Evolutionary conservation across 2,329 filamentous ascomycete species (phyloP).

Genomic region (Ilyonectria mors-panacis): DNA sequence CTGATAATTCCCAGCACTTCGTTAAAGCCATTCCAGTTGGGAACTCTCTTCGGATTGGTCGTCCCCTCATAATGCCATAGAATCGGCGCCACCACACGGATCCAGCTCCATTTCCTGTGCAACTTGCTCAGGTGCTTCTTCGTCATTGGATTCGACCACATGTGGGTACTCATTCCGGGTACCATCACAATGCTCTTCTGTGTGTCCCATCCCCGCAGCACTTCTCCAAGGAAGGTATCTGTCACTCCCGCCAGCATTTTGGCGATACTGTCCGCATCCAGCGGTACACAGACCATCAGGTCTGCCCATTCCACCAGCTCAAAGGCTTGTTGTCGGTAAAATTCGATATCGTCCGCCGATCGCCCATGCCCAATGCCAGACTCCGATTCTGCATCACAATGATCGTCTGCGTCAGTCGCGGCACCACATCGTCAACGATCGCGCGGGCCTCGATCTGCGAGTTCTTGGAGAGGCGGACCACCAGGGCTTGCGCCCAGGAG

Average conservation of each 20-base stretch:
- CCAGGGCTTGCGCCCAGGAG: slow-evolving; percentile 76
- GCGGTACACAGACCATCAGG: slow-evolving; percentile 85
- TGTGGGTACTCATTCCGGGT: slow-evolving; percentile 88
- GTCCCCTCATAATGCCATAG: slow-evolving; percentile 82
- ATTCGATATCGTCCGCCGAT: slow-evolving; percentile 66
- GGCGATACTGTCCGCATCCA: slow-evolving; percentile 86
- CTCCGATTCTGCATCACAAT: slow-evolving; percentile 71
- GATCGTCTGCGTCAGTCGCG: slow-evolving; percentile 74
- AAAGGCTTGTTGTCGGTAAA: slow-evolving; percentile 66
- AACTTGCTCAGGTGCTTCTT: slow-evolving; percentile 90
- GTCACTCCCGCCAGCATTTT: slow-evolving; percentile 91
- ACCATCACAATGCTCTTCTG: slow-evolving; percentile 88
- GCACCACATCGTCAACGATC: slow-evolving; percentile 76
- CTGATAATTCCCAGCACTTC: slow-evolving; percentile 82
- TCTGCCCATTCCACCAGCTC: slow-evolving; percentile 91
- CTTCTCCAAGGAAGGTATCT: slow-evolving; percentile 84
- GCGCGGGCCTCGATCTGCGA: slow-evolving; percentile 73
- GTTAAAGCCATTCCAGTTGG: slow-evolving; percentile 76
- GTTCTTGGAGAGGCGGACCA: slow-evolving; percentile 77
- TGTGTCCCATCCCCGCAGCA: slow-evolving; percentile 88
- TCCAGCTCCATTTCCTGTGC: slow-evolving; percentile 87
- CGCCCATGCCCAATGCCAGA: slow-evolving; percentile 50
- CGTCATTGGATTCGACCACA: slow-evolving; percentile 93
- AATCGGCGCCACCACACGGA: slow-evolving; percentile 84
- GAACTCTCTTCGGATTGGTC: slow-evolving; percentile 65